Evolutionary conservation across 2,329 filamentous ascomycete species (phyloP).

Genomic region (Trichoderma harzianum): DNA sequence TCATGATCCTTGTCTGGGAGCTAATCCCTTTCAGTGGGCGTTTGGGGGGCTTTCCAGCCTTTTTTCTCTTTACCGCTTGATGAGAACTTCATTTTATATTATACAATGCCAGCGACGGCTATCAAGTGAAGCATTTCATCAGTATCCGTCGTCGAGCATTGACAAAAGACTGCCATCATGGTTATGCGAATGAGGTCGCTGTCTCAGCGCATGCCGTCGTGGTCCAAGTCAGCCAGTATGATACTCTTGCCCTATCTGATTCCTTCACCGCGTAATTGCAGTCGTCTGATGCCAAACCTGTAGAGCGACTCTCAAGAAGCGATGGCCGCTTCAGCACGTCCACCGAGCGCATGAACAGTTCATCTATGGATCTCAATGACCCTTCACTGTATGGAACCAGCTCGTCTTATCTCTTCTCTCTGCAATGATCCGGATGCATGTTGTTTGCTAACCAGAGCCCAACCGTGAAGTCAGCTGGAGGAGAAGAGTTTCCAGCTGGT

Average conservation of each 20-base stretch:
- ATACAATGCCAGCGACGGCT: constrained; percentile 13
- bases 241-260: not conserved
- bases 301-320: constrained; percentile 13
- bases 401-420: not conserved
- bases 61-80: constrained; percentile 17
- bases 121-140: not conserved
- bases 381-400: constrained; percentile 2
- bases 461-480: not conserved
- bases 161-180: not conserved
- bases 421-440: not conserved
- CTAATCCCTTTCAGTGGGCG: constrained; percentile 10
- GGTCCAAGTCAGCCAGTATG: constrained; percentile 14
- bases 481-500: constrained; percentile 13
- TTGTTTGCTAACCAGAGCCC: not conserved
- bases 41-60: not conserved
- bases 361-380: not conserved
- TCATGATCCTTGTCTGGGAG: not conserved
- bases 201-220: constrained; percentile 12
- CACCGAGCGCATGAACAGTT: constrained; percentile 9
- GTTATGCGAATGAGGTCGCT: constrained; percentile 15
- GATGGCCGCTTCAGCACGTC: constrained; percentile 10
- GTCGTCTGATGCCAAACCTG: not conserved
- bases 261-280: constrained; percentile 1
- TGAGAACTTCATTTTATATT: constrained; percentile 15
- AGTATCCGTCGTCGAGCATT: not conserved